Conservation (phyloP, 345 rosid species). For the Hevea brasiliensis region DNA sequence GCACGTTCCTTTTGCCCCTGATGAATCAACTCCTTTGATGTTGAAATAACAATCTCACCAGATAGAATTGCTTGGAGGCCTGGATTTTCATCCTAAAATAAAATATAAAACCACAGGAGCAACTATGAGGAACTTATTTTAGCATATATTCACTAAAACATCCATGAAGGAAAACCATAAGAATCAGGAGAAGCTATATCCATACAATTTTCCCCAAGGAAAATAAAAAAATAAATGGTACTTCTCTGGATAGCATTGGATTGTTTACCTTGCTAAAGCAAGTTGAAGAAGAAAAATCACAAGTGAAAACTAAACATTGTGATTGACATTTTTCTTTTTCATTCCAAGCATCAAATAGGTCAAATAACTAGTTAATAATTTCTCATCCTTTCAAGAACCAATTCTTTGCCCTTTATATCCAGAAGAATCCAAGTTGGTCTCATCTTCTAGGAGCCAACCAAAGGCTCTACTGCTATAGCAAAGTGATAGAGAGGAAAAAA, state of each 20-base stretch:
- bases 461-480: not conserved
- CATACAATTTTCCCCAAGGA: not conserved
- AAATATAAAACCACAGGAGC: slow-evolving; percentile 11
- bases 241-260: not conserved
- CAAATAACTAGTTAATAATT: not conserved
- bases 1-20: slow-evolving; percentile 89
- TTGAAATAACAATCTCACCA: slow-evolving; percentile 59
- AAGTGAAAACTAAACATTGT: no score
- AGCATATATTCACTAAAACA: not conserved
- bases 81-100: slow-evolving; percentile 63
- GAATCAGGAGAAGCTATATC: not conserved
- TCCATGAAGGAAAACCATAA: not conserved
- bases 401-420: not conserved
- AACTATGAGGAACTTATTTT: not conserved
- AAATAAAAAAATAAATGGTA: not conserved
- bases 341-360: not conserved
- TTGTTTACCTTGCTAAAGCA: not conserved
- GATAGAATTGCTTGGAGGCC: slow-evolving; percentile 63
- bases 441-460: not conserved
- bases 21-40: slow-evolving; percentile 64
- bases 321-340: not conserved
- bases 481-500: not conserved
- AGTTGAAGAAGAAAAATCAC: not conserved
- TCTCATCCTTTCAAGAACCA: not conserved
- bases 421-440: not conserved